Evolutionary conservation across 148 eudicot species (phyloP).

Genomic region (Rheum nobile): DNA sequence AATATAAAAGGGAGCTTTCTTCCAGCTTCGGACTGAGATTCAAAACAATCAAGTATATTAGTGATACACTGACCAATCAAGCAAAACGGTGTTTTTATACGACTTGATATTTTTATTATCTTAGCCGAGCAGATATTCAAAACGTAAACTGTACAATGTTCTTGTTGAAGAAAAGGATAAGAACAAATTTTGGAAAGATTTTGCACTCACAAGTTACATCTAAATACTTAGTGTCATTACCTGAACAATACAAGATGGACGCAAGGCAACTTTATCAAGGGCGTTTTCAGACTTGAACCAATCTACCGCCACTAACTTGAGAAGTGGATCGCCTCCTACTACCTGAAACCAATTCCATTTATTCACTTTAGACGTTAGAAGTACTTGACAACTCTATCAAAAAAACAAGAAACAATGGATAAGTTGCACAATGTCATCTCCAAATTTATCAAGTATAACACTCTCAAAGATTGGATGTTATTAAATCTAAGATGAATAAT

Average conservation of each 20-base stretch:
- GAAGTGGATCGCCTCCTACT: constrained; percentile 86
- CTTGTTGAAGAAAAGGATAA: background rate
- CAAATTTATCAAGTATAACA: too few species aligned
- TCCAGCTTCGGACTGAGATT: constrained; percentile 82
- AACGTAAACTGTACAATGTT: background rate
- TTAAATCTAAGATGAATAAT: background rate
- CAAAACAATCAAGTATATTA: constrained; percentile 11
- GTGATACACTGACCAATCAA: background rate
- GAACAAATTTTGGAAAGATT: background rate
- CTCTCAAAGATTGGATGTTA: background rate
- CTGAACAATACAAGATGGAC: constrained; percentile 77
- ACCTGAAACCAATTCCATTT: constrained; percentile 34
- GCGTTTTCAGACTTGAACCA: constrained; percentile 81
- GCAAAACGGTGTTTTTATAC: background rate
- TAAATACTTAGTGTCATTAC: constrained; percentile 20
- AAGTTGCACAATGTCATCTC: too few species aligned
- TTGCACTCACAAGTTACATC: background rate
- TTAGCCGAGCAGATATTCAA: too few species aligned
- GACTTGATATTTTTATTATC: background rate
- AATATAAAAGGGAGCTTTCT: constrained; percentile 82
- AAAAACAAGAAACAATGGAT: too few species aligned
- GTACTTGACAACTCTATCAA: background rate
- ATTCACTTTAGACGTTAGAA: background rate
- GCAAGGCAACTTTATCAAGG: constrained; percentile 65
- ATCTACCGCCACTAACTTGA: constrained; percentile 90